Base-by-base conservation (phyloP, 352 stramenopile genomes). In the Phytopythium helicoides region DNA sequence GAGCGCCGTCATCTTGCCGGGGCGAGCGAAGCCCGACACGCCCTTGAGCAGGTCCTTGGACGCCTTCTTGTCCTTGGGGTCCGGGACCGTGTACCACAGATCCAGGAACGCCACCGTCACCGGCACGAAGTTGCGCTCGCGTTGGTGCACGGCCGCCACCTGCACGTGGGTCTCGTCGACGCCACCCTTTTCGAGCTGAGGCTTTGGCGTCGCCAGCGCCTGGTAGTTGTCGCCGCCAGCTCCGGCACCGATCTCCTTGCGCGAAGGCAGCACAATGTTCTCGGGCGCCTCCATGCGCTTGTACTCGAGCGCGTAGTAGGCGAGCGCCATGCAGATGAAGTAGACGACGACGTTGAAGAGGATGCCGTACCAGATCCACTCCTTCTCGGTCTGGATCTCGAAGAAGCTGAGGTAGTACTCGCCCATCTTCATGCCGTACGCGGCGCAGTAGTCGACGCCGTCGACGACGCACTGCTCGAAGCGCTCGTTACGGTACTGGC, bases 51-150 rank as follows among this genome's bases (percentile, higher is more conserved):
- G 12, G 6, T 41, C n/a, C 6, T n/a, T 6, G 6, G 16, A n/a
- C 36, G 36, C 36, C 3, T 12, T 15, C 36, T 28, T 64, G 64
- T 11, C 19, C 6, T 35, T 55, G 66, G 34, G 58, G 58, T 18
- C 58, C 23, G 1, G 54, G 51, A 82, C 68, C 7, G 54, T 72
- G 60, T 82, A 80, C 60, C 3, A 79, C 69, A 3, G 58, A 66
- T 47, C 73, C 71, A 38, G 47, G 66, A 2, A 79, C 37, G 26
- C 73, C 54, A 46, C 63, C 25, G 53, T 76, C 10, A 76, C 66
- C 3, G 71, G 65, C 12, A 56, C 38, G 16, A 77, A 62, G 49
- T 62, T 62, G 22, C 45, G 56, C 40, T 71, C 58, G 45, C 48
- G 51, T 7, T 12, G 8, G 18, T 40, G 34, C 3, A 22, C 33